These are phyloP conservation scores for Solanum etuberosum DNA, from an alignment of 257 asterid genomes.

Conservation along the genomic window DNA sequence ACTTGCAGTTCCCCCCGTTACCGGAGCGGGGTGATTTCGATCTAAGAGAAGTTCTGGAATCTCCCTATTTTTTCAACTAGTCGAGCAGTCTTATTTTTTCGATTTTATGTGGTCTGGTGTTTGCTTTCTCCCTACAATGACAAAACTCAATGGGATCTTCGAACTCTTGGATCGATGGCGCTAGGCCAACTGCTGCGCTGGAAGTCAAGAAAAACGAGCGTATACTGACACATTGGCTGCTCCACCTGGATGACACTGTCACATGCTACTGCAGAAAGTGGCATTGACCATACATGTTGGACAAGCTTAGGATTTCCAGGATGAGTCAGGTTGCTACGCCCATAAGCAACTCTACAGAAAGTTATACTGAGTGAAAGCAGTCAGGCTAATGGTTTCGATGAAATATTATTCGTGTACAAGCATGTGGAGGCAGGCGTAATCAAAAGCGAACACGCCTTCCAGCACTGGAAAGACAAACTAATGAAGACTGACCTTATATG, in stretches of 20 bases:
- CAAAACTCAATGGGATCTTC: background rate
- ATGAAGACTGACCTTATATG: background rate
- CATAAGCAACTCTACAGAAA: background rate
- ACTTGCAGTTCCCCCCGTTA: conserved; percentile 59
- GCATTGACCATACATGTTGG: background rate
- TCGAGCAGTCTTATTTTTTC: conserved; percentile 5
- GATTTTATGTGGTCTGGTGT: background rate
- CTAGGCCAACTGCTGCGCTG: background rate
- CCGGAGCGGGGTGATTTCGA: conserved; percentile 92
- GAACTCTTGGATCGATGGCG: background rate
- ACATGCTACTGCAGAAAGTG: background rate
- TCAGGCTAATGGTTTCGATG: background rate
- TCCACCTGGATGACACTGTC: background rate
- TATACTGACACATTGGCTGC: background rate
- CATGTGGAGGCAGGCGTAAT: background rate
- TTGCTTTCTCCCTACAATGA: background rate
- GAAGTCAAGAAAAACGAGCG: background rate
- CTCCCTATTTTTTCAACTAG: conserved; percentile 91
- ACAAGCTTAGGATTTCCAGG: background rate
- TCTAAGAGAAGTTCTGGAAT: conserved; percentile 66
- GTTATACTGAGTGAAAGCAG: background rate
- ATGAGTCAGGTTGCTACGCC: background rate
- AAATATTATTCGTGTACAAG: background rate
- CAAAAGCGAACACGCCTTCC: background rate
- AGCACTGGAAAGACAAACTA: background rate